phyloP scores from a whole-genome alignment of 2,329 filamentous ascomycete species.

The Neofusicoccum parvum region DNA sequence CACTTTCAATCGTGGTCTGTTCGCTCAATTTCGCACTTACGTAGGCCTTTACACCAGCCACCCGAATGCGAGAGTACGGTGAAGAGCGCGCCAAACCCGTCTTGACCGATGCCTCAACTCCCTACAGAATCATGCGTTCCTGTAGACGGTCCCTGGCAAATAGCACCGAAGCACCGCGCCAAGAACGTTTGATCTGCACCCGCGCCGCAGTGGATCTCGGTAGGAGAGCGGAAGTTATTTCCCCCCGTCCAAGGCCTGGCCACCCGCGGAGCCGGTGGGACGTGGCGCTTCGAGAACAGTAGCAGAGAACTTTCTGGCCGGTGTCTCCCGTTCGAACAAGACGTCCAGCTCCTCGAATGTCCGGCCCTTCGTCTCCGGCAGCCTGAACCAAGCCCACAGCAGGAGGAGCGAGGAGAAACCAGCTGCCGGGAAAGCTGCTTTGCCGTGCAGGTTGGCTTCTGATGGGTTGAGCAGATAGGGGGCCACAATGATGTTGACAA shows the following conservation, averaged over 20 bases:
- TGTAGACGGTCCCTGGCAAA: background rate
- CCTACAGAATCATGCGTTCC: background rate
- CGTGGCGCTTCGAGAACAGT: background rate
- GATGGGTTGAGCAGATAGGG: conserved; percentile 84
- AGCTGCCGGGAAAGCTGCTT: conserved; percentile 83
- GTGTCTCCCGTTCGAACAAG: background rate
- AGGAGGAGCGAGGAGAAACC: conserved; percentile 77
- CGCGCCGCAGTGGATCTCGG: conserved; percentile 8
- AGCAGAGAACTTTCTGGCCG: conserved; percentile 23
- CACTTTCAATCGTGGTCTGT: background rate
- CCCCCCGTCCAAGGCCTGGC: background rate
- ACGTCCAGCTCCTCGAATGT: conserved; percentile 83
- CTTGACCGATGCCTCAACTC: background rate
- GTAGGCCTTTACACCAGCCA: background rate
- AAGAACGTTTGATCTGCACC: background rate
- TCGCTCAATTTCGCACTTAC: background rate
- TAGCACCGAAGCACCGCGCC: background rate
- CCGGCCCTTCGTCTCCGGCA: conserved; percentile 76
- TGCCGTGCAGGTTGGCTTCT: conserved; percentile 85
- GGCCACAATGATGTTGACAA: conserved; percentile 77
- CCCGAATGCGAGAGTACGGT: background rate
- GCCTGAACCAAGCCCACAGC: conserved; percentile 76
- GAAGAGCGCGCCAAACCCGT: background rate
- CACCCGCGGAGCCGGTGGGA: no score
- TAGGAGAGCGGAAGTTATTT: background rate